phyloP scores from a whole-genome alignment of 176 grass and related monocot genomes.

The bread wheat (Triticum aestivum) region IWGSC_CS_RefSeq_v2.1 NC_057796.1:103286173-103286672 shows the following conservation, averaged over 20 bases:
- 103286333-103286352: neutral
- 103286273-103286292: slow-evolving; percentile 99
- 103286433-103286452: slow-evolving; percentile 98
- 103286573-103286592: neutral
- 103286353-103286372: neutral
- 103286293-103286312: slow-evolving; percentile 98
- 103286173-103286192: slow-evolving; percentile 35
- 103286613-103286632: neutral
- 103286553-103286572: neutral
- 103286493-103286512: slow-evolving; percentile 99
- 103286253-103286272: slow-evolving; percentile 98
- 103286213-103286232: slow-evolving; percentile 90
- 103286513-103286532: slow-evolving; percentile 5
- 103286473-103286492: slow-evolving; percentile 99
- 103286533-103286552: neutral
- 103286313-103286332: slow-evolving; percentile 3
- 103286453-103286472: slow-evolving; percentile 90
- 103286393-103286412: neutral
- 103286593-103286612: neutral
- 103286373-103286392: neutral
- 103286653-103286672: neutral
- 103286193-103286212: slow-evolving; percentile 98
- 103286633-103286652: neutral
- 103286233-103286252: slow-evolving; percentile 90
- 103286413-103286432: slow-evolving; percentile 70